phyloP scores from a whole-genome alignment of 106 monocot genomes.

The Ottelia alismoides region DNA sequence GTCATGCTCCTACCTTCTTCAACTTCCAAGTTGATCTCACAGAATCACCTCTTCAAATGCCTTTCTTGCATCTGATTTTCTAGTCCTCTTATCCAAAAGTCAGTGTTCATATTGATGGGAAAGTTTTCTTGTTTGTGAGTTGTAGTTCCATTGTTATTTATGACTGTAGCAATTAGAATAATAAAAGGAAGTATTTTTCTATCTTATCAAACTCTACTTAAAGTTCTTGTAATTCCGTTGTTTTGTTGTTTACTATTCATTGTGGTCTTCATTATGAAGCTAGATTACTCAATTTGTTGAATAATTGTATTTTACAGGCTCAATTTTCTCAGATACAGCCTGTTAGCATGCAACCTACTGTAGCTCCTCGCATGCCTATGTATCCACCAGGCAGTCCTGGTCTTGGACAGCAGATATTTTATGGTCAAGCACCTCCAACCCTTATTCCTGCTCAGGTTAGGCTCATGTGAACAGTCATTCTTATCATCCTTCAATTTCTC shows the following conservation, averaged over 20 bases:
- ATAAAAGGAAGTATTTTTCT: not conserved
- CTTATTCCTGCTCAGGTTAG: slow-evolving; percentile 79
- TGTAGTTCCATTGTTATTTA: not conserved
- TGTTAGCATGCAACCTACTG: slow-evolving; percentile 46
- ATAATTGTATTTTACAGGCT: slow-evolving; percentile 31
- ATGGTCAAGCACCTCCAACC: slow-evolving; percentile 79
- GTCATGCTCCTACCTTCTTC: too few relatives aligned
- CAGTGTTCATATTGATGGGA: too few relatives aligned
- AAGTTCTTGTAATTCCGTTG: not conserved
- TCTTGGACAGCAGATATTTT: slow-evolving; percentile 68
- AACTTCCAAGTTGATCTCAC: too few relatives aligned
- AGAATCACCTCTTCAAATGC: too few relatives aligned
- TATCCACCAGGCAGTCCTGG: slow-evolving; percentile 77
- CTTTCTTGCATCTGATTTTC: too few relatives aligned
- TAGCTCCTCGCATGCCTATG: slow-evolving; percentile 80
- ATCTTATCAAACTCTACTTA: too few relatives aligned
- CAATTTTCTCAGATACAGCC: slow-evolving; percentile 88
- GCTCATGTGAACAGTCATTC: too few relatives aligned
- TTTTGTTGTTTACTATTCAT: too few relatives aligned
- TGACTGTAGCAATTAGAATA: not conserved
- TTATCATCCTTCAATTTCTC: too few relatives aligned
- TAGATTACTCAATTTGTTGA: too few relatives aligned
- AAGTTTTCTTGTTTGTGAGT: not conserved
- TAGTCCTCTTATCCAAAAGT: too few relatives aligned
- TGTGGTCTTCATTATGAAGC: too few relatives aligned